Percentiles rank a stretch among this genome's conserved stretches.
phyloP scores from a whole-genome alignment of 2,329 filamentous ascomycete species.

The Stachybotrys elegans region DNA sequence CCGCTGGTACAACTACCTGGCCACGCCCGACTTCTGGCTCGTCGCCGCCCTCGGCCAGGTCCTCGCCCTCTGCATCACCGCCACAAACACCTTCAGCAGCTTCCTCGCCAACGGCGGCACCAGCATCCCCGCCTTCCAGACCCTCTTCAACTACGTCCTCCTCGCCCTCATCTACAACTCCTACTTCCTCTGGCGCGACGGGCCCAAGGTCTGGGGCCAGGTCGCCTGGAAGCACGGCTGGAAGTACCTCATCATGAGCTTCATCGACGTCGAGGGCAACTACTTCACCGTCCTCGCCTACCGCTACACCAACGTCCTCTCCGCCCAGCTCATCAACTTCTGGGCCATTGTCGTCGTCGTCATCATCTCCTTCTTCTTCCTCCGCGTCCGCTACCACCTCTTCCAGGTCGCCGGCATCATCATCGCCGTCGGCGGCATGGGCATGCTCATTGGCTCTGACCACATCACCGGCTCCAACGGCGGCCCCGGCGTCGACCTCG shows the following conservation, averaged over 20 bases:
- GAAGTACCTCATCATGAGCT: slow-evolving; percentile 90
- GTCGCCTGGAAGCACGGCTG: slow-evolving; percentile 70
- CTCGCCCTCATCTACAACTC: slow-evolving; percentile 77
- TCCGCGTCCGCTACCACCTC: slow-evolving; percentile 84
- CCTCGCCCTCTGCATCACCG: slow-evolving; percentile 83
- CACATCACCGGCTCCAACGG: slow-evolving; percentile 74
- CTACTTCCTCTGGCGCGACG: slow-evolving; percentile 74
- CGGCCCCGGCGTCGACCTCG: slow-evolving; percentile 60
- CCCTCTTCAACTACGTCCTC: slow-evolving; percentile 88
- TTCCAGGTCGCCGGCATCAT: slow-evolving; percentile 84
- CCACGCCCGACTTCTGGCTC: slow-evolving; percentile 82
- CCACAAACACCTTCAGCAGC: slow-evolving; percentile 83
- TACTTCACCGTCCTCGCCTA: slow-evolving; percentile 97
- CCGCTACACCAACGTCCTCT: slow-evolving; percentile 84
- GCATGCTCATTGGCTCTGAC: slow-evolving; percentile 80
- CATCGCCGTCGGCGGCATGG: slow-evolving; percentile 85
- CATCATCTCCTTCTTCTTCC: slow-evolving; percentile 71
- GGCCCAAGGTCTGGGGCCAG: slow-evolving; percentile 62
- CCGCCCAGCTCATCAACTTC: slow-evolving; percentile 94
- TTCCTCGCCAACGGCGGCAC: slow-evolving; percentile 63
- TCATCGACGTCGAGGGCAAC: slow-evolving; percentile 93
- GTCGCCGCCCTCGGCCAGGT: slow-evolving; percentile 77
- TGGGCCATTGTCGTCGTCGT: slow-evolving; percentile 97
- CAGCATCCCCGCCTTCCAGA: slow-evolving; percentile 91
- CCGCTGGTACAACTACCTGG: slow-evolving; percentile 69